Conservation (phyloP, 805 yeast species). For the Maudiozyma barnettii region DNA sequence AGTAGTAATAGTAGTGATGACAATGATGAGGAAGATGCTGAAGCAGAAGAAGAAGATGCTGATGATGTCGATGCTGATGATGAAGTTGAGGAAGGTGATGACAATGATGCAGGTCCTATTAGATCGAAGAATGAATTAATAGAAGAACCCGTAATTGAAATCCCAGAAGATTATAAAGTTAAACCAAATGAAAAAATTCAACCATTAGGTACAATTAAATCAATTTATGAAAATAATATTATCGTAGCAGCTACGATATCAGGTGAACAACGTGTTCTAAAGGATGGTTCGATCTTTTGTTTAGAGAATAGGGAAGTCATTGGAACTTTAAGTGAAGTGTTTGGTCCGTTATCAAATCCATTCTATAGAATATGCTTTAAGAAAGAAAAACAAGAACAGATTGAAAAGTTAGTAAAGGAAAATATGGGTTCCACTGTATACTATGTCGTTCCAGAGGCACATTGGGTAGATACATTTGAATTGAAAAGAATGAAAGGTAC, state of each 20-base stretch:
- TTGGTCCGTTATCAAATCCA: slow-evolving; percentile 81
- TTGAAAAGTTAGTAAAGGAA: slow-evolving; percentile 22
- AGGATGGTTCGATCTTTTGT: slow-evolving; percentile 73
- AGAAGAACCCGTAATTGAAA: slow-evolving; percentile 55
- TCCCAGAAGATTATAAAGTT: slow-evolving; percentile 60
- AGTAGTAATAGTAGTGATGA: slow-evolving; percentile 9
- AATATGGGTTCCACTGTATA: slow-evolving; percentile 49
- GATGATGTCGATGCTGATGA: slow-evolving; percentile 17
- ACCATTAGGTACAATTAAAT: slow-evolving; percentile 57
- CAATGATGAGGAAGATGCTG: slow-evolving; percentile 9
- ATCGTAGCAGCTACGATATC: slow-evolving; percentile 64
- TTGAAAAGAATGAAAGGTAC: slow-evolving; percentile 70
- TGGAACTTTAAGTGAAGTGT: slow-evolving; percentile 79
- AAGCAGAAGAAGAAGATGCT: slow-evolving; percentile 11
- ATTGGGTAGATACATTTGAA: slow-evolving; percentile 66
- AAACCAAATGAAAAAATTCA: slow-evolving; percentile 57
- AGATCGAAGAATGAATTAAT: slow-evolving; percentile 65
- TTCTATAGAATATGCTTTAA: slow-evolving; percentile 63
- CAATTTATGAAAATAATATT: slow-evolving; percentile 61
- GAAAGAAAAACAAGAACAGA: slow-evolving; percentile 6
- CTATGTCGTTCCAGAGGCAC: slow-evolving; percentile 73
- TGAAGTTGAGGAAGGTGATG: slow-evolving; percentile 38
- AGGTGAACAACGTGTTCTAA: slow-evolving; percentile 76
- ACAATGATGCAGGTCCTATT: slow-evolving; percentile 48
- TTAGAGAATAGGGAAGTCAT: slow-evolving; percentile 58